phyloP scores from a whole-genome alignment of 306 rosid genomes.

The Quercus bicolor region DNA sequence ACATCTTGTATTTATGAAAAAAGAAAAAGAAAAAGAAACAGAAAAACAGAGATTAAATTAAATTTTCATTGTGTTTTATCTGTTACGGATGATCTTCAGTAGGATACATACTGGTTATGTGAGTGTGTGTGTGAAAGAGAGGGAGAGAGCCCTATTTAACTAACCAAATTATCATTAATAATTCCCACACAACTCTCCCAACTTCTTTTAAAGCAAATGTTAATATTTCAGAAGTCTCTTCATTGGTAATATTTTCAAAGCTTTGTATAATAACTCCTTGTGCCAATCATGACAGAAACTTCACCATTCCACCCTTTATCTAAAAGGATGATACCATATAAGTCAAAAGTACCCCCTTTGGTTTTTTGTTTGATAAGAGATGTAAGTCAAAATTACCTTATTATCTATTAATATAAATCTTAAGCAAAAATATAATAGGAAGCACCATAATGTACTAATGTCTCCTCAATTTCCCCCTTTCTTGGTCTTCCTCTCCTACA shows the following conservation, averaged over 20 bases:
- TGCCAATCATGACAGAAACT: too few relatives aligned
- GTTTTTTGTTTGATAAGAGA: too few relatives aligned
- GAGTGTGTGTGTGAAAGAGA: background rate
- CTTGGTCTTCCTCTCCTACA: too few relatives aligned
- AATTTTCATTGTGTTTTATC: background rate
- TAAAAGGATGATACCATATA: too few relatives aligned
- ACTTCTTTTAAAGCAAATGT: background rate
- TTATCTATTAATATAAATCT: too few relatives aligned
- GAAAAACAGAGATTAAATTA: background rate
- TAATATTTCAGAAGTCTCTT: background rate
- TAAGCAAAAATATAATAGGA: too few relatives aligned
- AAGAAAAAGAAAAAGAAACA: too few relatives aligned
- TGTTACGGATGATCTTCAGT: background rate
- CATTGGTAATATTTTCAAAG: background rate
- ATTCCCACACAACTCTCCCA: background rate
- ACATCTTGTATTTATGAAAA: background rate
- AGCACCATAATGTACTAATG: too few relatives aligned
- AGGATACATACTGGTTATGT: background rate
- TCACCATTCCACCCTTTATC: too few relatives aligned
- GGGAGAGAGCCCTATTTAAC: background rate
- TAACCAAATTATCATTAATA: background rate
- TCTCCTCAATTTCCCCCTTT: too few relatives aligned
- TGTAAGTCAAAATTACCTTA: too few relatives aligned
- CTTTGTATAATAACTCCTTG: background rate
- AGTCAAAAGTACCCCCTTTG: too few relatives aligned